Evolutionary conservation across 371 early-diverging fungal species (phyloP), one percentile per base, ranked within the genome.

Genomic region (Syncephalastrum monosporum): DNA sequence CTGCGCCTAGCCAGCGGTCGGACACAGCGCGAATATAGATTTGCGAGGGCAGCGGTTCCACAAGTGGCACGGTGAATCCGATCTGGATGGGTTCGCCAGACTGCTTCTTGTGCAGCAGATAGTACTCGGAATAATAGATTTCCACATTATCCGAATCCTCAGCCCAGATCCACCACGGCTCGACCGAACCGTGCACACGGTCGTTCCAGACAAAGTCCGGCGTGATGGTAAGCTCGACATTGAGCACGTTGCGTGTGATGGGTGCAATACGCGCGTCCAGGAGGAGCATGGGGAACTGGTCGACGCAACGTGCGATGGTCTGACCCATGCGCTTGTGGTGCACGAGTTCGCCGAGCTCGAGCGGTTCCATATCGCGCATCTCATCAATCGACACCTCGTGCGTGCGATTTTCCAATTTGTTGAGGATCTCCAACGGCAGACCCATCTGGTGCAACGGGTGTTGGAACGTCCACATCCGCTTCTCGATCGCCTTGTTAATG

Each of bases 141-240:
- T 85, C 82, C 2, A 71, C 70, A 60, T 79, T 81, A 3, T 80
- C 75, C 0, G 81, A 72, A 57, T 96, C 96, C 61, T 96, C 95
- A 3, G 95, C 93, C 92, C 92, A 96, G 38, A 97, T 88, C 90
- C 94, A 96, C 84, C 92, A 98, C 1, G 92, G 89, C 66, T 97
- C 96, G 5, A 83, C 85, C 14, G 73, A 76, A 19, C 96, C 97
- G 59, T 96, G 97, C 15, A 91, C 75, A 10, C 85, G 80, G 27
- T 96, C 96, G 64, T 86, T 90, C 97, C 97, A 98, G 5, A 84
- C 81, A 77, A 97, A 98, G 61, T 93, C 94, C 5, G 90, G 82
- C 0, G 87, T 88, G 2, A 95, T 79, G 4, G 82, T 80, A 23
- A 97, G 69, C 5, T 88, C 84, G 13, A 97, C 79, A 12, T 90